These are phyloP conservation scores for Phylloporus sp. DNA, from an alignment of 1,284 basidiomycete genomes.

Conservation along the genomic window DNA sequence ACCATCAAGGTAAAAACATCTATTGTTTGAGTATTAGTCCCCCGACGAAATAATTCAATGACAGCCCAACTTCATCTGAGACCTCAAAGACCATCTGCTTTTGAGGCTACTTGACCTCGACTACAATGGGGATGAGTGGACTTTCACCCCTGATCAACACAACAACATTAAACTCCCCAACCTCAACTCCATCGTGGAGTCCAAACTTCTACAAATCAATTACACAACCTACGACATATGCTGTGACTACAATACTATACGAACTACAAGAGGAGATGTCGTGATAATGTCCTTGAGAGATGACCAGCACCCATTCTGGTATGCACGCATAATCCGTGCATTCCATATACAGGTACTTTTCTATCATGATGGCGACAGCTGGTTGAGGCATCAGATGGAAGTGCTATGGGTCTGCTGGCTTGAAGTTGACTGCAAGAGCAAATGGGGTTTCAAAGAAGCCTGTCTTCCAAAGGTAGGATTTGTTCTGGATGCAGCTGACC, in stretches of 20 bases:
- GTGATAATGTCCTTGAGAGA: not conserved
- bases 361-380: not conserved
- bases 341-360: not conserved
- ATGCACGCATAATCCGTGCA: not conserved
- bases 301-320: not conserved
- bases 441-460: not conserved
- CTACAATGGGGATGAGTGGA: not conserved
- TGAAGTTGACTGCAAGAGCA: not conserved
- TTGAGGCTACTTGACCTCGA: not conserved
- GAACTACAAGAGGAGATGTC: not conserved
- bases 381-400: conserved; percentile 4
- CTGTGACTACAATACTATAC: not conserved
- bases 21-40: not conserved
- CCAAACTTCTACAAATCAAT: not conserved
- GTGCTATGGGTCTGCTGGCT: conserved; percentile 21
- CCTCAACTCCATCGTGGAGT: not conserved
- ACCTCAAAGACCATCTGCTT: not conserved
- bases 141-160: not conserved
- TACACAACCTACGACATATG: not conserved
- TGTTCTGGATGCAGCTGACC: not conserved
- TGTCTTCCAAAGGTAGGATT: not conserved
- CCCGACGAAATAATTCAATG: not conserved
- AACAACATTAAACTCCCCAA: not conserved
- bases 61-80: not conserved
- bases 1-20: not conserved